Base-by-base conservation (phyloP, 805 yeast species). In the Metschnikowia similis region DNA sequence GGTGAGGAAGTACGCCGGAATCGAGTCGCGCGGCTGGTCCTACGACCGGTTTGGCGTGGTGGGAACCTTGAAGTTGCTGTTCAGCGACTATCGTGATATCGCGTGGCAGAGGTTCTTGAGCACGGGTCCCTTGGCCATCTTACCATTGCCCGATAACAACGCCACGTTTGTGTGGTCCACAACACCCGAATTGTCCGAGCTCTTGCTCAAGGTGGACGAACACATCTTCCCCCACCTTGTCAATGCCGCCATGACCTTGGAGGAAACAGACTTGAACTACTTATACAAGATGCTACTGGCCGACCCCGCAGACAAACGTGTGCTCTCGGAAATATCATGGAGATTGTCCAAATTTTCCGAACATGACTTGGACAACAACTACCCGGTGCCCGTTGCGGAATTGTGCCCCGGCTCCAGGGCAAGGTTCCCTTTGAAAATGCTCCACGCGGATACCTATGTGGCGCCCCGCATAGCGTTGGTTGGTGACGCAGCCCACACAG, bases 401-500 rank as follows among this genome's bases (percentile, higher is more conserved):
- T 79, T 90, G 5, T 74, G 81, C 31, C 77, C 77, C 1, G 72
- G 76, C 8, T 81, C 95, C 2, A 77, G 96, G 53, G 98, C 96
- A 0, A 76, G 86, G 42, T 94, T 94, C 73, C 99, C 99, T 21
- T 73, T 94, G 56, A 84, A 84, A 57, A 68, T 92, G 71, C 83
- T 90, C 17, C 97, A 94, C 63, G 96, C 96, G 2, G 98, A 94
- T 61, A 80, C 87, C 1, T 94, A 94, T 64, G 82, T 89, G 16
- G 82, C 82, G 2, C 91, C 87, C 3, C 76, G 98, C 56, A 78
- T 92, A 30, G 98, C 97, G 0, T 71, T 94, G n/a, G 87, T 92
- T 8, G 99, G 99, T 27, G 99, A 94, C 68, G 98, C 99, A 1
- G 98, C 98, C 0, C 99, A 94, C 60, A 86, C 97, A 0, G 89